Conservation (phyloP, 768 basidiomycete genomes). For the Arthromyces matolae region DNA sequence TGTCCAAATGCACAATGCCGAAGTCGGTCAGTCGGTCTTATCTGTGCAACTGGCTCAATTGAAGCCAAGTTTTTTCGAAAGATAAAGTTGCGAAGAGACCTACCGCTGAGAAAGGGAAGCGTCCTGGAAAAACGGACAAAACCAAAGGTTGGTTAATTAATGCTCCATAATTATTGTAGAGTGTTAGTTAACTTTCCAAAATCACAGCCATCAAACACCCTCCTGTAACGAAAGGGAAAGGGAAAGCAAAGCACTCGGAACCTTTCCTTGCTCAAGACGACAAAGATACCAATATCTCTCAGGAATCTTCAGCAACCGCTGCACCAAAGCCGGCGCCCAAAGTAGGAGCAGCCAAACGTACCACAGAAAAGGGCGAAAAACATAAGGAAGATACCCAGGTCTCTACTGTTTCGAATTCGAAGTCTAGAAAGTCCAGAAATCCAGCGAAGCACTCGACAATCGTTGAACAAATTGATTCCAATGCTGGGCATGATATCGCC, state of each 20-base stretch:
- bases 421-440: too few relatives aligned
- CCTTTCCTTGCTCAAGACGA: too few relatives aligned
- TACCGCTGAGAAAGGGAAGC: neutral
- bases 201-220: slow-evolving; percentile 2
- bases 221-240: slow-evolving; percentile 14
- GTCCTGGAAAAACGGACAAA: slow-evolving; percentile 1
- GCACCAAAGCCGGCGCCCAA: neutral
- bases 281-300: too few relatives aligned
- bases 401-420: neutral
- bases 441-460: too few relatives aligned
- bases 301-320: too few relatives aligned
- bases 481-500: too few relatives aligned
- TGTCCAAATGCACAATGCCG: slow-evolving; percentile 5
- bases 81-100: slow-evolving; percentile 1
- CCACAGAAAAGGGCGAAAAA: neutral
- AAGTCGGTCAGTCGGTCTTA: slow-evolving; percentile 5
- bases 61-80: neutral
- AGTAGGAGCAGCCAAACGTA: neutral
- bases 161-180: neutral
- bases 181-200: neutral
- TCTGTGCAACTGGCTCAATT: neutral
- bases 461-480: too few relatives aligned
- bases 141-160: slow-evolving; percentile 10
- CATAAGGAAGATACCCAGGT: neutral
- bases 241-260: too few relatives aligned